Evolutionary conservation across 345 rosid species (phyloP).

Genomic region (Moricandia moricandioides): DNA sequence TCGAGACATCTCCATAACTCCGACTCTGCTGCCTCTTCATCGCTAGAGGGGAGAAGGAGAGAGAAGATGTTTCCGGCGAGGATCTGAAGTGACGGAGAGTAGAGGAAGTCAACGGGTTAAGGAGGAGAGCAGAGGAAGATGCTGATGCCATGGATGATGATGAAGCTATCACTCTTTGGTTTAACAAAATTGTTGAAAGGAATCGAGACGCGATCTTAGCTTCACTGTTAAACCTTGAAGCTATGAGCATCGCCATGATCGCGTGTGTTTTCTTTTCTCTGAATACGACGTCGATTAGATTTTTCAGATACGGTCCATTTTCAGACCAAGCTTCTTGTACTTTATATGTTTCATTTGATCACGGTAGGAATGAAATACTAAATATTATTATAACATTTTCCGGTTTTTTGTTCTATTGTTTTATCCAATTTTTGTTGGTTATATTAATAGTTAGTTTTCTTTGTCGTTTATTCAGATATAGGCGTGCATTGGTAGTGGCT

Average conservation of each 20-base stretch:
- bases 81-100: slow-evolving; percentile 34
- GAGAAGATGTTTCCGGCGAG: slow-evolving; percentile 25
- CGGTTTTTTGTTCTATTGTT: background rate
- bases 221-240: slow-evolving; percentile 18
- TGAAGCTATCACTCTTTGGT: background rate
- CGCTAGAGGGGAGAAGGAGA: slow-evolving; percentile 25
- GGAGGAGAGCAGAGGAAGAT: slow-evolving; percentile 39
- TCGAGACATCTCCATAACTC: slow-evolving; percentile 24
- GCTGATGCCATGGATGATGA: slow-evolving; percentile 30
- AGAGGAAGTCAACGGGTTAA: slow-evolving; percentile 47
- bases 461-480: background rate
- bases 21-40: slow-evolving; percentile 29
- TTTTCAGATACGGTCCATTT: slow-evolving; percentile 21
- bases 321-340: slow-evolving; percentile 10
- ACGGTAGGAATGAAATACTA: background rate
- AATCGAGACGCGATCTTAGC: slow-evolving; percentile 26
- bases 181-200: slow-evolving; percentile 11
- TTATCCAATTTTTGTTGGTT: background rate
- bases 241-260: slow-evolving; percentile 35
- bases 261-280: background rate
- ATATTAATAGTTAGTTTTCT: background rate
- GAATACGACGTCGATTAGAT: slow-evolving; percentile 17
- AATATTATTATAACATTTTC: too few relatives aligned
- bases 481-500: too few relatives aligned
- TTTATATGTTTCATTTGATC: background rate